phyloP scores from a whole-genome alignment of 148 eudicot genomes.

The Rhododendron mucronatum region DNA sequence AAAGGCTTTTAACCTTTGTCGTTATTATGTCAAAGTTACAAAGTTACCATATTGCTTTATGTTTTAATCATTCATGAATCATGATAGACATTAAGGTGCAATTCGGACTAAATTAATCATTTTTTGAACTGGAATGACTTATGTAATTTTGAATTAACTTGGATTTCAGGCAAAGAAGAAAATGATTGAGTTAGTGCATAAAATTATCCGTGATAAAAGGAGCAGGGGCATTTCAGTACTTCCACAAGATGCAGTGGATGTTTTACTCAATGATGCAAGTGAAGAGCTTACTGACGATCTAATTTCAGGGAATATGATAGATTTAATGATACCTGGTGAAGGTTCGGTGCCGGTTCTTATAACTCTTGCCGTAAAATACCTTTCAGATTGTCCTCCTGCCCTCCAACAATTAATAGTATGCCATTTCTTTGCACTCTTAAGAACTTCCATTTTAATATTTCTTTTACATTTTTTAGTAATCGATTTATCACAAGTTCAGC shows the following conservation, averaged over 20 bases:
- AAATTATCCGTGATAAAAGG: constrained; percentile 50
- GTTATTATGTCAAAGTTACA: background rate
- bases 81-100: background rate
- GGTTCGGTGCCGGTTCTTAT: constrained; percentile 90
- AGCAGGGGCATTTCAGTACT: constrained; percentile 12
- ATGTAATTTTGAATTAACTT: background rate
- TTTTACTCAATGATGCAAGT: constrained; percentile 59
- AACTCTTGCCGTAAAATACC: constrained; percentile 73
- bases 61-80: background rate
- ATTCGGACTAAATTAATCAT: background rate
- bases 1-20: background rate
- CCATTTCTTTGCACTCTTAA: background rate
- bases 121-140: background rate
- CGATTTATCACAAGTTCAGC: background rate
- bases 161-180: constrained; percentile 61
- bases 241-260: constrained; percentile 69
- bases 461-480: background rate
- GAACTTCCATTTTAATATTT: background rate
- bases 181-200: constrained; percentile 69
- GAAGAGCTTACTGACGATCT: constrained; percentile 67
- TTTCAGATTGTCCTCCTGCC: constrained; percentile 74
- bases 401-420: constrained; percentile 62
- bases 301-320: constrained; percentile 82
- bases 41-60: background rate
- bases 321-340: constrained; percentile 95